A percentile compares a stretch with the other conserved stretches of the same genome.
Conservation (phyloP, 2,329 filamentous ascomycete genomes). For the Xylaria sp. region DNA sequence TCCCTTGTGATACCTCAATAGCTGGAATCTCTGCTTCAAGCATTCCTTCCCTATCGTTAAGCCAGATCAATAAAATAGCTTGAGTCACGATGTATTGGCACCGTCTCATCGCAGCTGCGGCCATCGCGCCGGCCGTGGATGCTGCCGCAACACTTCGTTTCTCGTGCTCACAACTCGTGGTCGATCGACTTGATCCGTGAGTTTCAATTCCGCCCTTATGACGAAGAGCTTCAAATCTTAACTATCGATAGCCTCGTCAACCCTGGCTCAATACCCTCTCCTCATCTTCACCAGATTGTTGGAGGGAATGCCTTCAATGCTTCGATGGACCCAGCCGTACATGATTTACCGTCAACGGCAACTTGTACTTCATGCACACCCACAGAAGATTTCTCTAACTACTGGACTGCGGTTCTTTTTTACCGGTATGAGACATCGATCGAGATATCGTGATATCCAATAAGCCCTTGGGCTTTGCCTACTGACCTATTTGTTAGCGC, state of each 20-base stretch:
- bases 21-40: neutral
- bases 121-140: conserved; percentile 40
- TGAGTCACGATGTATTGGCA: conserved; percentile 43
- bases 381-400: conserved; percentile 48
- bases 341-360: conserved; percentile 45
- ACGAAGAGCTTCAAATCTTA: conserved; percentile 18
- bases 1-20: conserved; percentile 5
- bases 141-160: conserved; percentile 48
- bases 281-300: conserved; percentile 48
- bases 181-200: conserved; percentile 49
- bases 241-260: conserved; percentile 43
- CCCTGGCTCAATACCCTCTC: conserved; percentile 45
- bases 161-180: conserved; percentile 49
- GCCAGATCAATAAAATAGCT: neutral
- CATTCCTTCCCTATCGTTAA: conserved; percentile 23
- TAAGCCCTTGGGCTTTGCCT: neutral
- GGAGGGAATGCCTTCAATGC: conserved; percentile 49
- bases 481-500: conserved; percentile 41
- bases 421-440: conserved; percentile 25
- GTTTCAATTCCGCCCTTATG: conserved; percentile 14
- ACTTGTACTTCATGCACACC: conserved; percentile 48
- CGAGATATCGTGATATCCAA: neutral
- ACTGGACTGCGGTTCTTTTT: conserved; percentile 43
- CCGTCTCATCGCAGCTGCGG: conserved; percentile 42
- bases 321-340: conserved; percentile 42